Evolutionary conservation across 2,329 filamentous ascomycete genomes (phyloP).

Genomic region (Cordyceps fumosorosea): DNA sequence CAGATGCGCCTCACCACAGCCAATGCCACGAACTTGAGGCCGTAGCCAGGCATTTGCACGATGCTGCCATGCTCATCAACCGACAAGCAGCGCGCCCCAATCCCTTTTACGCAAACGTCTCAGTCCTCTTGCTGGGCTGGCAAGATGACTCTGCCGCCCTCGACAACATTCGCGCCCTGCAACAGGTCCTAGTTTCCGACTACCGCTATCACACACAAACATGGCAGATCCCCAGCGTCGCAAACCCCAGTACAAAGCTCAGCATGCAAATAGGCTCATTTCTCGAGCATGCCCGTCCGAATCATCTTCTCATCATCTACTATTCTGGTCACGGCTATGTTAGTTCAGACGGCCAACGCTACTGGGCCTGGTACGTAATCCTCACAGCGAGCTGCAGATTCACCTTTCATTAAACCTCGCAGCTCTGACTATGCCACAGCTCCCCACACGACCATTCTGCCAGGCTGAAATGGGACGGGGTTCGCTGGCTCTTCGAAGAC

Average conservation of each 20-base stretch:
- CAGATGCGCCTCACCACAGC: slow-evolving; percentile 19
- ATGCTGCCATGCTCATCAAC: slow-evolving; percentile 62
- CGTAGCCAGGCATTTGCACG: slow-evolving; percentile 60
- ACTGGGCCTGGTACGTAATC: slow-evolving; percentile 55
- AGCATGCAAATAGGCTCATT: slow-evolving; percentile 54
- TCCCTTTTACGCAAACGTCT: slow-evolving; percentile 45
- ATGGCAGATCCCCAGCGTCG: slow-evolving; percentile 54
- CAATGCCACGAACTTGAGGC: slow-evolving; percentile 59
- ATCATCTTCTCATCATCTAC: slow-evolving; percentile 58
- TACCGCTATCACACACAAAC: slow-evolving; percentile 56
- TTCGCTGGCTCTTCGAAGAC: slow-evolving; percentile 56
- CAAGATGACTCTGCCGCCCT: slow-evolving; percentile 51
- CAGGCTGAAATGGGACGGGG: slow-evolving; percentile 57
- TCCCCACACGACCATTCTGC: slow-evolving; percentile 46
- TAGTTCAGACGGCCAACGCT: slow-evolving; percentile 53
- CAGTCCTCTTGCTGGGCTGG: slow-evolving; percentile 56
- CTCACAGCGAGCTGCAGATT: background rate
- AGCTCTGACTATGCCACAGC: slow-evolving; percentile 44
- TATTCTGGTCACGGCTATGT: slow-evolving; percentile 57
- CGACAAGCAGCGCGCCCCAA: slow-evolving; percentile 51
- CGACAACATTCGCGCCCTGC: slow-evolving; percentile 46
- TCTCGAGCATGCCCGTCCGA: slow-evolving; percentile 49
- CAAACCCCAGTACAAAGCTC: slow-evolving; percentile 55
- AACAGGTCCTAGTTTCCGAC: slow-evolving; percentile 51
- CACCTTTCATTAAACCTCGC: slow-evolving; percentile 12